These are phyloP conservation scores for Gentiana macrophylla DNA, from an alignment of 257 asterid genomes.

Conservation along the genomic window DNA sequence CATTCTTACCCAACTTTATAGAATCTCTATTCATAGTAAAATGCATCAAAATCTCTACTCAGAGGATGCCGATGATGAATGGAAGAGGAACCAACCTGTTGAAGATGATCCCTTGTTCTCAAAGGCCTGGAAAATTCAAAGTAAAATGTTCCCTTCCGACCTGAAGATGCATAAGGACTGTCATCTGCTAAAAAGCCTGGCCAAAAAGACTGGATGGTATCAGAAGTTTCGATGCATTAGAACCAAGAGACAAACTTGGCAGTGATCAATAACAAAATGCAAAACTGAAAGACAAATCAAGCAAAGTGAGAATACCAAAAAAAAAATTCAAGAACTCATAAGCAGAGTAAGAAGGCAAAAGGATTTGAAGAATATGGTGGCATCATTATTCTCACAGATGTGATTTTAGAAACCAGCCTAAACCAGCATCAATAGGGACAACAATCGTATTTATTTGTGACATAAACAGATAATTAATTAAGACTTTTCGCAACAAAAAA, in stretches of 20 bases:
- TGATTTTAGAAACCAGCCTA: neutral
- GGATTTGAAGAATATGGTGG: neutral
- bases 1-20: no score
- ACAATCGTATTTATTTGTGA: neutral
- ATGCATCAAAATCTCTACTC: no score
- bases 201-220: neutral
- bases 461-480: neutral
- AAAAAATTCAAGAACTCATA: neutral
- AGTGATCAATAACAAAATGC: neutral
- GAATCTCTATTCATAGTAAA: no score
- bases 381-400: neutral
- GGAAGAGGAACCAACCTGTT: slow-evolving; percentile 39
- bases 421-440: neutral
- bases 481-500: no score
- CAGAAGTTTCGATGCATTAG: neutral
- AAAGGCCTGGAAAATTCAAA: slow-evolving; percentile 75
- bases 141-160: slow-evolving; percentile 61
- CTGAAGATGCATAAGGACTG: slow-evolving; percentile 61
- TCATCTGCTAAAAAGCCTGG: slow-evolving; percentile 64
- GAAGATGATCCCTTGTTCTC: slow-evolving; percentile 80
- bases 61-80: no score
- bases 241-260: neutral
- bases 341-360: neutral
- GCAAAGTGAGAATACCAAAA: no score
- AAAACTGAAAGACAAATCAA: neutral